Evolutionary conservation across 331 rosid genomes (phyloP).

Genomic region (Quercus lobata): DNA sequence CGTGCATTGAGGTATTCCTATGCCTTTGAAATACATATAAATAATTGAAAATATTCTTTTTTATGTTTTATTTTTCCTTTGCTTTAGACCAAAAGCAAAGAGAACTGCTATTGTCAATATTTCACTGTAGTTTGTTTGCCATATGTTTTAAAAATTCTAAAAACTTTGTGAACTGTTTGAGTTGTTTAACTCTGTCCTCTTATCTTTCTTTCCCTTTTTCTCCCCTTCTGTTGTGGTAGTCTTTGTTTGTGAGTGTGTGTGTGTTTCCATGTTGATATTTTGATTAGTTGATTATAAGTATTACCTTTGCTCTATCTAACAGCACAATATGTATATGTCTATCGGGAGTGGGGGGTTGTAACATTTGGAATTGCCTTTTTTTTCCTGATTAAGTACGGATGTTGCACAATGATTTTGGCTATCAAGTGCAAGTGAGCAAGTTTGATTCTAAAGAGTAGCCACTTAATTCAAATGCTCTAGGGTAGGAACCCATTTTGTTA

Average conservation of each 20-base stretch:
- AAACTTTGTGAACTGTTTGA: neutral
- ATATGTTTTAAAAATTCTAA: neutral
- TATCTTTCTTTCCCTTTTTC: neutral
- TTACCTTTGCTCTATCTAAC: neutral
- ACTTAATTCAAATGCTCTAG: too few species aligned
- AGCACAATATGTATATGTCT: too few species aligned
- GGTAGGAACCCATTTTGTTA: too few species aligned
- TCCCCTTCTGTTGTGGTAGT: too few species aligned
- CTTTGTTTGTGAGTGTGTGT: too few species aligned
- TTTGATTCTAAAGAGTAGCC: too few species aligned
- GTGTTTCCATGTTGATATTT: neutral
- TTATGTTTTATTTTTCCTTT: neutral
- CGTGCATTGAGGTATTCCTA: conserved; percentile 82
- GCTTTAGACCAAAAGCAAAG: neutral
- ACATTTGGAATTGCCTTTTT: neutral
- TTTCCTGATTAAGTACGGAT: neutral
- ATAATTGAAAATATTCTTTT: neutral
- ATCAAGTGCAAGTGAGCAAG: too few species aligned
- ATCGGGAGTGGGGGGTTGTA: too few species aligned
- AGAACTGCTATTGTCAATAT: neutral
- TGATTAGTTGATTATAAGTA: neutral
- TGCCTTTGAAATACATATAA: neutral
- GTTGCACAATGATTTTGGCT: too few species aligned
- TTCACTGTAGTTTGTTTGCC: neutral
- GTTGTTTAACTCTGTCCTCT: neutral